These are phyloP conservation scores for Silene vulgaris DNA, from an alignment of 179 eudicot species.

Conservation along the genomic window DNA sequence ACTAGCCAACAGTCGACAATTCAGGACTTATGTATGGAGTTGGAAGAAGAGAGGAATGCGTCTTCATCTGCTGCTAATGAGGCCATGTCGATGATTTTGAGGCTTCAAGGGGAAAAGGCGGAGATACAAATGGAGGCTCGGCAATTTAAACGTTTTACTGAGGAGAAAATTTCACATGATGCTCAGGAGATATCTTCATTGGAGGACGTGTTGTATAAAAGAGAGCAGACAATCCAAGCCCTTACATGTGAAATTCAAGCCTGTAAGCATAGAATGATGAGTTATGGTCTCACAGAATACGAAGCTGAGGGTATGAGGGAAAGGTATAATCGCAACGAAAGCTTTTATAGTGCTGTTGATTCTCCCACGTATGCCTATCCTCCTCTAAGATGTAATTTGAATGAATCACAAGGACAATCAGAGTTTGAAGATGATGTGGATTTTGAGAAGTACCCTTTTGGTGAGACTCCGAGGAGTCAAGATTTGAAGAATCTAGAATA, in stretches of 20 bases:
- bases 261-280: constrained; percentile 81
- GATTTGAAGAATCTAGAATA: constrained; percentile 63
- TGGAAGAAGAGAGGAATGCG: constrained; percentile 91
- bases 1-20: constrained; percentile 60
- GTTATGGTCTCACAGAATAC: constrained; percentile 68
- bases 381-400: constrained; percentile 59
- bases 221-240: constrained; percentile 67
- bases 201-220: constrained; percentile 77
- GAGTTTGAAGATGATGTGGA: constrained; percentile 56
- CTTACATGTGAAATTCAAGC: constrained; percentile 80
- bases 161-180: constrained; percentile 80
- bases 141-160: constrained; percentile 80
- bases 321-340: constrained; percentile 37
- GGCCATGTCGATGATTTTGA: constrained; percentile 94
- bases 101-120: constrained; percentile 83
- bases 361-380: constrained; percentile 56
- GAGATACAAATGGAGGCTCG: constrained; percentile 84
- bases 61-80: constrained; percentile 87
- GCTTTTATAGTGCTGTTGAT: constrained; percentile 38
- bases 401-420: constrained; percentile 40
- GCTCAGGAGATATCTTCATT: constrained; percentile 52
- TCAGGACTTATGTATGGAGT: constrained; percentile 54
- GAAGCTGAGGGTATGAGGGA: constrained; percentile 67
- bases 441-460: constrained; percentile 69
- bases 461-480: constrained; percentile 58